Base-by-base conservation (phyloP, 1,284 basidiomycete species). In the Ustilago shanxiensis region DNA sequence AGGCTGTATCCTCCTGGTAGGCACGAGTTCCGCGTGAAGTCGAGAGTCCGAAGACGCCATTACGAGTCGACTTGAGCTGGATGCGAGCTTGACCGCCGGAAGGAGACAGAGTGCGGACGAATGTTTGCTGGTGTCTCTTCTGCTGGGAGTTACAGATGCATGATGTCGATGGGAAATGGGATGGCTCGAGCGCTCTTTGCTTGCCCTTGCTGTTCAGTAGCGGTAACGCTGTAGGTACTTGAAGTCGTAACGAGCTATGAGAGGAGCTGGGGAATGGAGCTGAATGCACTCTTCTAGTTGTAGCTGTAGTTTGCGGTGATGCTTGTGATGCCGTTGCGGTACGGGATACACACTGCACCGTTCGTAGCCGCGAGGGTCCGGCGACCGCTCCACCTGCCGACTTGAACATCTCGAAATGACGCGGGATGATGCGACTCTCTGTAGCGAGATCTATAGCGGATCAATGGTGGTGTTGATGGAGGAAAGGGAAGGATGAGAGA, bases 1-100 rank as follows among this genome's bases (percentile, higher is more conserved):
- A 77, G 11, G 68, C 73, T 28, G 84, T 80, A 44, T 85, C 84
- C 61, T 85, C 83, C 49, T 85, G 84, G 37, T 77, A 76, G 2
- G 79, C 66, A 0, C 84, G 79, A 5, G 77, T 76, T 11, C 84
- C 84, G 20, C 84, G 75, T 10, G 79, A 70, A 0, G 79, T 79
- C 13, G 72, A 67, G 8, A 77, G 61, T 3, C 79, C 79, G 51
- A 74, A 81, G 37, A 81, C 78, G 33, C 74, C 74, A 18, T 63
- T 72, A 45, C 70, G 66, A 20, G 63, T 68, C 16, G 69, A 54
- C 14, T 69, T 72, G 63, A 79, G 72, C 29, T 72, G 72, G 33
- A 79, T 67, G 24, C 77, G 68, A 2, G 63, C 72, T 45, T 68
- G 69, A 4, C 60, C 69, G 37, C 76, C 72, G 1, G 59, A 58